Evolutionary conservation across 495 filamentous ascomycete genomes (phyloP).

Genomic region (Penicillium turbatum): DNA sequence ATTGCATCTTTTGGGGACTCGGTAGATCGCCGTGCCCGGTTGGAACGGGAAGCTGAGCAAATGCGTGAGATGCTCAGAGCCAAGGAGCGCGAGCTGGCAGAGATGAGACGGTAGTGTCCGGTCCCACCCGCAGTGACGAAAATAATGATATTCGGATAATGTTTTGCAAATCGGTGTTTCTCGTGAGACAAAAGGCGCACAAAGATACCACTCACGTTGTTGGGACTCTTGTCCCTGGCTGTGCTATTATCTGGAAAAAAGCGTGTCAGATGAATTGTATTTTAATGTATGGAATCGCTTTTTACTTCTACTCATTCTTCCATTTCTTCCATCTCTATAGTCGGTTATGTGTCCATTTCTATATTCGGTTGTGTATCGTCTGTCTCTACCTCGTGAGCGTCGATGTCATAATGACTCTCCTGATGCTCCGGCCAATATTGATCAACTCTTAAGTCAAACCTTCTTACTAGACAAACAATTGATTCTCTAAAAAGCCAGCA

Average conservation of each 20-base stretch:
- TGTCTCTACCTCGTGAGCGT: not conserved
- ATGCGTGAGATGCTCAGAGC: constrained; percentile 71
- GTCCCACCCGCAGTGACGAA: constrained; percentile 21
- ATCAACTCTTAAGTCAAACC: not conserved
- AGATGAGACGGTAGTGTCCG: constrained; percentile 48
- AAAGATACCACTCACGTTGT: constrained; percentile 28
- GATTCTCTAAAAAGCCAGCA: not conserved
- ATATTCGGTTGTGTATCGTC: too few relatives aligned
- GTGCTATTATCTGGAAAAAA: constrained; percentile 21
- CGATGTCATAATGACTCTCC: constrained; percentile 26
- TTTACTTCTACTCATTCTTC: not conserved
- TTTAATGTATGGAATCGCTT: constrained; percentile 13
- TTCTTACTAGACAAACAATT: not conserved
- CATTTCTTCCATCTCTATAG: not conserved
- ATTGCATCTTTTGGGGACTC: constrained; percentile 52
- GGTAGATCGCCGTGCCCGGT: constrained; percentile 58
- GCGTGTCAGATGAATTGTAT: constrained; percentile 23
- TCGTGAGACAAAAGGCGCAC: constrained; percentile 24
- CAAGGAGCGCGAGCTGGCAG: constrained; percentile 76
- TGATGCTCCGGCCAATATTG: not conserved
- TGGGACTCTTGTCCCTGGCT: constrained; percentile 16
- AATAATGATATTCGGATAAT: constrained; percentile 20
- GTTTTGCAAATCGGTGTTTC: constrained; percentile 12
- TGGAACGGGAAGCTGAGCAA: constrained; percentile 69
- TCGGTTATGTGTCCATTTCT: not conserved